Evolutionary conservation across 768 basidiomycete species (phyloP).

Genomic region (Panellus pusillus): DNA sequence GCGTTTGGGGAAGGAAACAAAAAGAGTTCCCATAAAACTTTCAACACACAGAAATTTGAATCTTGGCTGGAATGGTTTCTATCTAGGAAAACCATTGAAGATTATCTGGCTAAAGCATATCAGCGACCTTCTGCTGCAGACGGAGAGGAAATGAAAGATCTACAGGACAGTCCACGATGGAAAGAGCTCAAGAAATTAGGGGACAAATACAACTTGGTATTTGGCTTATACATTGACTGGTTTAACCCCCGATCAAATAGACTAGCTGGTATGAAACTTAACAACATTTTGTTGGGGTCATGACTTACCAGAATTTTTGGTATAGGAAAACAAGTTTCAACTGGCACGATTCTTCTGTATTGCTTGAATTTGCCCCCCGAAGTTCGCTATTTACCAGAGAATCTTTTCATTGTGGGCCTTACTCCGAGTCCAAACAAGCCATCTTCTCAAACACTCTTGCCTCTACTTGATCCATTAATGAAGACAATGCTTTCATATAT

Average conservation of each 20-base stretch:
- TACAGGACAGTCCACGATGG: conserved; percentile 16
- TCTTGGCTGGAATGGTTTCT: conserved; percentile 5
- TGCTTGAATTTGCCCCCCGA: conserved; percentile 29
- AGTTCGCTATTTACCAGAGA: conserved; percentile 23
- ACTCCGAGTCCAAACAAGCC: conserved; percentile 29
- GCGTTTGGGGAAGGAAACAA: background rate
- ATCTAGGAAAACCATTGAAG: background rate
- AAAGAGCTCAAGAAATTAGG: background rate
- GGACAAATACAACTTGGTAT: conserved; percentile 13
- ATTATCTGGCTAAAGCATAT: background rate
- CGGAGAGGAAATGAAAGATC: conserved; percentile 5
- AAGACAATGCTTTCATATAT: background rate
- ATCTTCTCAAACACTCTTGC: background rate
- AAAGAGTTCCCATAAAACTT: background rate
- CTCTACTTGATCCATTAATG: conserved; percentile 2
- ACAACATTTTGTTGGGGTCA: too few species aligned
- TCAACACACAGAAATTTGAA: conserved; percentile 7
- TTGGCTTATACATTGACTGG: conserved; percentile 25
- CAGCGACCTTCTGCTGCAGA: background rate
- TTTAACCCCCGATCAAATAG: conserved; percentile 25
- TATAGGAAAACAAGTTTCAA: conserved; percentile 1
- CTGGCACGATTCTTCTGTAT: conserved; percentile 15
- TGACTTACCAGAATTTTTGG: too few species aligned
- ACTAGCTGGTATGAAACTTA: conserved; percentile 20
- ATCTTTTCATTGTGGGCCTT: conserved; percentile 25